A percentile compares a stretch with the other conserved stretches of the same genome.
Evolutionary conservation across 2,329 filamentous ascomycete genomes (phyloP).

Genomic region (Ceratocystis destructans): DNA sequence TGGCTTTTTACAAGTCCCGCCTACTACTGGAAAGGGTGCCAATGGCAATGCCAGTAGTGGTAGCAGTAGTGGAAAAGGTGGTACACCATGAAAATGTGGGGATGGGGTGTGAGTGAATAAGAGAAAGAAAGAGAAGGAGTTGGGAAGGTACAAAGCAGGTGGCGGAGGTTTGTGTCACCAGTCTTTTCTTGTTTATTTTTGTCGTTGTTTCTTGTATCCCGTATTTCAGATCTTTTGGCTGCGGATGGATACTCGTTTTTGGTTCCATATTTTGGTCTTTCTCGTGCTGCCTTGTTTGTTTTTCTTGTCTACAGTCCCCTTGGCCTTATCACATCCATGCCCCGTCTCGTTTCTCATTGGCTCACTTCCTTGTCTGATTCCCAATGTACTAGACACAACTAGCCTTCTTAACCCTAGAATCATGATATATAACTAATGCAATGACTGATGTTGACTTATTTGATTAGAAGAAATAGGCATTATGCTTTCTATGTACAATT

Average conservation of each 20-base stretch:
- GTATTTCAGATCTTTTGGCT: not conserved
- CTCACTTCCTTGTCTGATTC: not conserved
- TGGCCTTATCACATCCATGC: not conserved
- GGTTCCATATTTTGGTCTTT: not conserved
- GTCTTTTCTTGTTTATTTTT: slow-evolving; percentile 4
- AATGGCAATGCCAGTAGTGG: not conserved
- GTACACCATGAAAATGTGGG: not conserved
- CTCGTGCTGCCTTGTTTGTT: not conserved
- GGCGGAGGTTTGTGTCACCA: not conserved
- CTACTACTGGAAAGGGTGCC: slow-evolving; percentile 20
- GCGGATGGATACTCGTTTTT: not conserved
- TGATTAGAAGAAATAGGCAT: not conserved
- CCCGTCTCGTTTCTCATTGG: not conserved
- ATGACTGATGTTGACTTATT: not conserved
- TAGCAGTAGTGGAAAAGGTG: not conserved
- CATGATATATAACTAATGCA: not conserved
- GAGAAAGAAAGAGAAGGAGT: not conserved
- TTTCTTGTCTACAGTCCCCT: not conserved
- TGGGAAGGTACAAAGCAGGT: not conserved
- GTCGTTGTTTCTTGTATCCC: not conserved
- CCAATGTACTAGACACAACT: not conserved
- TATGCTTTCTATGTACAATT: slow-evolving; percentile 10
- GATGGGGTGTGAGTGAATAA: not conserved
- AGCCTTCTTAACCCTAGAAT: not conserved
- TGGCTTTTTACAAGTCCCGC: slow-evolving; percentile 38